These are phyloP conservation scores for Irpex rosettiformis DNA, from an alignment of 1,284 basidiomycete genomes.

Conservation along the genomic window DNA sequence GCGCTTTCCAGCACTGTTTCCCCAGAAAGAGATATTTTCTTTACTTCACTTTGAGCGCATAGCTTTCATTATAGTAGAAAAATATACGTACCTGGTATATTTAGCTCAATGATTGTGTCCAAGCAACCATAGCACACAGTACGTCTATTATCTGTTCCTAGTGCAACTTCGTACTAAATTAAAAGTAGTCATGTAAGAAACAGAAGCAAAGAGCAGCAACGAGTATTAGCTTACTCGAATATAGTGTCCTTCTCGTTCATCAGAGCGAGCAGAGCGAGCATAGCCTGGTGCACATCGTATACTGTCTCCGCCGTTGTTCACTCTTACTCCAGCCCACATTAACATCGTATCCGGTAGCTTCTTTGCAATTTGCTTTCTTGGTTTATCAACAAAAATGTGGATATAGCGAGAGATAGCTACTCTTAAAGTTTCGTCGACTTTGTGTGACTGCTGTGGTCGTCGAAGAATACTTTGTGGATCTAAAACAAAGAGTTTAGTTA, in stretches of 20 bases:
- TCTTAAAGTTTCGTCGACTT: neutral
- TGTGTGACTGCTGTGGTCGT: neutral
- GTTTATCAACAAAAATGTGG: neutral
- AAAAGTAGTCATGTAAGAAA: neutral
- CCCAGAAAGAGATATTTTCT: neutral
- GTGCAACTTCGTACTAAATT: neutral
- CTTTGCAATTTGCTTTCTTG: neutral
- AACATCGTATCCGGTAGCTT: neutral
- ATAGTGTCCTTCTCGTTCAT: neutral
- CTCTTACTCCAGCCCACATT: neutral
- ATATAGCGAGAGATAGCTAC: neutral
- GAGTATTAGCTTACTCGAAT: neutral
- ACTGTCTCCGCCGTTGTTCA: neutral
- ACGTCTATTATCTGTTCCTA: neutral
- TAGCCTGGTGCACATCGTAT: neutral
- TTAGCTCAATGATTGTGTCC: neutral
- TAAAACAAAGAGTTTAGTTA: neutral
- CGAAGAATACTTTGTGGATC: constrained; percentile 1
- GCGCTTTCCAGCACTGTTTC: neutral
- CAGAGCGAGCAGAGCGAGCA: neutral
- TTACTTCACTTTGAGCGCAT: neutral
- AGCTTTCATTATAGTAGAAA: neutral
- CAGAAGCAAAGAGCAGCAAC: neutral
- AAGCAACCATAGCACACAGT: neutral
- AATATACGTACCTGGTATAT: neutral